Conservation (phyloP, 371 early-diverging fungal species). For the Mucor ambiguus region DNA sequence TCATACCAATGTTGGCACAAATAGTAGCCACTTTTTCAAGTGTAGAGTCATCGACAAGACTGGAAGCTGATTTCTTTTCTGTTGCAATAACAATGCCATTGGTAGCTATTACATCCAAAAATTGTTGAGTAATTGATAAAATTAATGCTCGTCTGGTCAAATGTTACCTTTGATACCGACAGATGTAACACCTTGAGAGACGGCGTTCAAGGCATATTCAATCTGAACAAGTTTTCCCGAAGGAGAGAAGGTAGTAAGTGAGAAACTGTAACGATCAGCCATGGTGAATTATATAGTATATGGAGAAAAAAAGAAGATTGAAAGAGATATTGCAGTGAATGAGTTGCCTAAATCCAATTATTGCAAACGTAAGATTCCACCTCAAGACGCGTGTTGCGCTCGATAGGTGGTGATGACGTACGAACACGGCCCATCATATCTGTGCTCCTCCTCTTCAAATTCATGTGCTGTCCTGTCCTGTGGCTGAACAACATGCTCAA, state of each 20-base stretch:
- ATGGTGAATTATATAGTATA: slow-evolving; percentile 15
- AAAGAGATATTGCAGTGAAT: not conserved
- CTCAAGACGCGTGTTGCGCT: slow-evolving; percentile 5
- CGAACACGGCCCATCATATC: not conserved
- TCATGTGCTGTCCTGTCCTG: slow-evolving; percentile 1
- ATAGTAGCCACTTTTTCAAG: slow-evolving; percentile 90
- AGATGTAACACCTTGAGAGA: slow-evolving; percentile 93
- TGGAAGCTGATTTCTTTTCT: slow-evolving; percentile 94
- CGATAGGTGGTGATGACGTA: not conserved
- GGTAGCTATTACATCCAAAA: slow-evolving; percentile 61
- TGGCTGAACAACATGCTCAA: slow-evolving; percentile 5
- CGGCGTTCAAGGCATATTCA: slow-evolving; percentile 98
- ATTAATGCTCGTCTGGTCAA: not conserved
- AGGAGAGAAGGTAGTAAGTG: slow-evolving; percentile 99
- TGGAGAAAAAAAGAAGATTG: not conserved
- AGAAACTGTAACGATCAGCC: slow-evolving; percentile 88
- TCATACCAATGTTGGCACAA: slow-evolving; percentile 93
- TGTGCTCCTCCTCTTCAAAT: not conserved
- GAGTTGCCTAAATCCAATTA: not conserved
- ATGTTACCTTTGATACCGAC: slow-evolving; percentile 95
- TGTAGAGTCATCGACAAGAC: slow-evolving; percentile 90
- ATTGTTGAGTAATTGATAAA: not conserved
- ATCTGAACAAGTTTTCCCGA: slow-evolving; percentile 99
- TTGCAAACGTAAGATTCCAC: slow-evolving; percentile 3
- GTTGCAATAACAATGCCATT: slow-evolving; percentile 99